Percentiles rank a stretch among this genome's conserved stretches.
These are phyloP conservation scores for Xylaria sp. DNA, from an alignment of 2,329 filamentous ascomycete species.

Conservation along the genomic window DNA sequence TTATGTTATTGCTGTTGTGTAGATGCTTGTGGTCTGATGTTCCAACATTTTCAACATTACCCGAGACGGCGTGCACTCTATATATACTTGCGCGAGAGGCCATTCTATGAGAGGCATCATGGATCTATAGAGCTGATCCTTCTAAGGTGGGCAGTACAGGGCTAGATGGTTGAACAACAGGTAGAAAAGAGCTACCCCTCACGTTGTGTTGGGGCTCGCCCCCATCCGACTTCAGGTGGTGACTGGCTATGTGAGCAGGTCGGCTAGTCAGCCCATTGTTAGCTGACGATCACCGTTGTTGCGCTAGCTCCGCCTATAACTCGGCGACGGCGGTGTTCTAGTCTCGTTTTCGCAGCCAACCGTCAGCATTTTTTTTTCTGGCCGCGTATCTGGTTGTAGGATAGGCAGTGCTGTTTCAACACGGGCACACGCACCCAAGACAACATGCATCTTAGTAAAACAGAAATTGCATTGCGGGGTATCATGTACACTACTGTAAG, in stretches of 20 bases:
- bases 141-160: not conserved
- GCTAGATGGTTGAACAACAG: not conserved
- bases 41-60: not conserved
- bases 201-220: conserved; percentile 7
- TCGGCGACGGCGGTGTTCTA: not conserved
- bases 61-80: conserved; percentile 8
- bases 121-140: conserved; percentile 4
- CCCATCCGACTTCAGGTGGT: not conserved
- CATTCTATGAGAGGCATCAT: conserved; percentile 12
- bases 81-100: conserved; percentile 20
- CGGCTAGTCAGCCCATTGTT: conserved; percentile 3
- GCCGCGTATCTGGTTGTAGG: no score
- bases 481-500: not conserved
- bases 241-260: not conserved
- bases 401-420: not conserved
- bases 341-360: not conserved
- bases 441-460: not conserved
- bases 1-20: conserved; percentile 12
- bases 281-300: conserved; percentile 2
- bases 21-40: conserved; percentile 18
- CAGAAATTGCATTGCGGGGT: not conserved
- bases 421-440: not conserved
- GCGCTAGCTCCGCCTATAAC: not conserved
- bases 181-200: conserved; percentile 29
- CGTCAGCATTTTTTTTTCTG: not conserved